Percentiles rank a stretch among this genome's conserved stretches.
Evolutionary conservation across 805 yeast species (phyloP).

Genomic region (Candida oleophila): DNA sequence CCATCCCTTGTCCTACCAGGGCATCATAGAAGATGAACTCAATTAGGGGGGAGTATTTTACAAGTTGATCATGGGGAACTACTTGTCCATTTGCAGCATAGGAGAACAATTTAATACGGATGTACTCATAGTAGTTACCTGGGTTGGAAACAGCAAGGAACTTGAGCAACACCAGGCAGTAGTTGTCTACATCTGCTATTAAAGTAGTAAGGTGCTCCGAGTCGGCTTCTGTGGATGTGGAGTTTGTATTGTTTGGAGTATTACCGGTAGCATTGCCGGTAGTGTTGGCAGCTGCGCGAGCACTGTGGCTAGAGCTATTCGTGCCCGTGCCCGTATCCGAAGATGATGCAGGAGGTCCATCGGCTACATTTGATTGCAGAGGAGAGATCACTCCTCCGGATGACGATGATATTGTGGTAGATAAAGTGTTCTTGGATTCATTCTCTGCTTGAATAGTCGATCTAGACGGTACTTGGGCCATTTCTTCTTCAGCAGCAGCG

Average conservation of each 20-base stretch:
- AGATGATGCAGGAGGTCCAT: too few species aligned
- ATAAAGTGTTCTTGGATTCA: neutral
- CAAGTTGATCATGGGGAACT: conserved; percentile 26
- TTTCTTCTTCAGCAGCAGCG: neutral
- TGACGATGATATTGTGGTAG: neutral
- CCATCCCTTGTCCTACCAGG: conserved; percentile 20
- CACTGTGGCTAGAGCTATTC: too few species aligned
- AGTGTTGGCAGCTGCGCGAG: too few species aligned
- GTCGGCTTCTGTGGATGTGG: conserved; percentile 1
- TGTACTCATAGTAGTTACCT: conserved; percentile 24
- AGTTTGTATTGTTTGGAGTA: neutral
- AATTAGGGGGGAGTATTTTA: conserved; percentile 33
- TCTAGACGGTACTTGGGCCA: too few species aligned
- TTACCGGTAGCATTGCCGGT: neutral
- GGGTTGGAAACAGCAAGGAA: conserved; percentile 40
- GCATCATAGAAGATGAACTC: conserved; percentile 30
- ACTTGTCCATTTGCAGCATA: conserved; percentile 22
- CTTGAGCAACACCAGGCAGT: conserved; percentile 28
- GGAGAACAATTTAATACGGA: conserved; percentile 23
- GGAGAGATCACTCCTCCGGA: neutral
- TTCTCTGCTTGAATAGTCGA: neutral
- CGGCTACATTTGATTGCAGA: neutral
- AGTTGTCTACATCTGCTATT: conserved; percentile 31
- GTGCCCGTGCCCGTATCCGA: too few species aligned
- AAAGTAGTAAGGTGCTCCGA: neutral